Base-by-base conservation (phyloP, 2,329 filamentous ascomycete genomes). In the Hypoxylon sp. region DNA sequence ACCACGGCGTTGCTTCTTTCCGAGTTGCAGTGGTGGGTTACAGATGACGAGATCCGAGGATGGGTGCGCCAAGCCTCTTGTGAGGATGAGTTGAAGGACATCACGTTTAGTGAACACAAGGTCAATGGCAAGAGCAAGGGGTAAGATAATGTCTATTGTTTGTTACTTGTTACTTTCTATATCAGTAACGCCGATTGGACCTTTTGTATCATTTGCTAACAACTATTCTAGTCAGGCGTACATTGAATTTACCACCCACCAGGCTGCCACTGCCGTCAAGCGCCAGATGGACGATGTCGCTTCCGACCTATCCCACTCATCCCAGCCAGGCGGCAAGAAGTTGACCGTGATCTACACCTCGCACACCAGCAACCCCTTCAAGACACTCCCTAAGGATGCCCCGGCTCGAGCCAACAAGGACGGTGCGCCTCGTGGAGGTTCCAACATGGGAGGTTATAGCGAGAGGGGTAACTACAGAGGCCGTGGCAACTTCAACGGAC, bases 111-210 rank as follows among this genome's bases (percentile, higher is more conserved):
- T 65, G 94, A 99, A 71, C 94, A 97, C 73, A 99, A 99, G 70
- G 92, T 97, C 36, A 99, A 99, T 63, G 94, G 94, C 63, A 99
- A 99, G 76, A 96, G 91, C 74, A 97, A 97, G 77, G 93, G 94
- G 92, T 96, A 79, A 59, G 85, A n/a, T n/a, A n/a, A n/a, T n/a
- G n/a, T n/a, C n/a, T n/a, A n/a, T n/a, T n/a, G n/a, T n/a, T n/a
- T n/a, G n/a, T n/a, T n/a, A n/a, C n/a, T n/a, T n/a, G n/a, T n/a
- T n/a, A n/a, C n/a, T n/a, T n/a, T n/a, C n/a, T n/a, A n/a, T n/a
- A n/a, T n/a, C n/a, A n/a, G n/a, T n/a, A n/a, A n/a, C n/a, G n/a
- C n/a, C n/a, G n/a, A n/a, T 26, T 16, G 30, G 19, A 5, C 15
- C 15, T 8, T 11, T 11, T 8, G 23, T 30, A 4, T 17, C 8